Conservation (phyloP, 768 basidiomycete genomes). For the Tephrocybe sp. region DNA sequence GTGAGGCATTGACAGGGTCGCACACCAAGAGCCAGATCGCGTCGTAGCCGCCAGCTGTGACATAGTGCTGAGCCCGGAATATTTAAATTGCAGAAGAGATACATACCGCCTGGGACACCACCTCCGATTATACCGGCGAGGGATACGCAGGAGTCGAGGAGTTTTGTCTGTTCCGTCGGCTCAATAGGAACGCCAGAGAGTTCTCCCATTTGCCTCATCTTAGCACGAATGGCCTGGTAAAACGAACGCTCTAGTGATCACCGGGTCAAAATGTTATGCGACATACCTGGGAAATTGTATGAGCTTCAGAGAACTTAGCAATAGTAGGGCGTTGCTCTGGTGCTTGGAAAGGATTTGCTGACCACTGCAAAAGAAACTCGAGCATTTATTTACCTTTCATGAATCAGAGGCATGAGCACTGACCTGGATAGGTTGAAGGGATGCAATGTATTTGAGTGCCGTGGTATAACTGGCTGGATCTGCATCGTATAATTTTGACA, state of each 20-base stretch:
- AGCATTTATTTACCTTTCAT: neutral
- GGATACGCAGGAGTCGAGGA: constrained; percentile 76
- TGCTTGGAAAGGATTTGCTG: constrained; percentile 54
- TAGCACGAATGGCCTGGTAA: constrained; percentile 65
- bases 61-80: neutral
- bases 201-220: constrained; percentile 85
- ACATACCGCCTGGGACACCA: constrained; percentile 93
- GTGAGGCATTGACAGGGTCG: constrained; percentile 48
- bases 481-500: constrained; percentile 48
- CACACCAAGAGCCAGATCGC: constrained; percentile 92
- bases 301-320: constrained; percentile 57
- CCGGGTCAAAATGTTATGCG: neutral
- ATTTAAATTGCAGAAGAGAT: neutral
- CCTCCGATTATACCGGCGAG: constrained; percentile 89
- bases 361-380: constrained; percentile 45
- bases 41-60: constrained; percentile 92
- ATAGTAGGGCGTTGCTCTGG: constrained; percentile 44
- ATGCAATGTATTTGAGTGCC: constrained; percentile 63
- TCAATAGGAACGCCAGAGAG: constrained; percentile 84
- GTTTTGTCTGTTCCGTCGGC: constrained; percentile 79
- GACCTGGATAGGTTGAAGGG: constrained; percentile 59
- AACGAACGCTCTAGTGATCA: neutral
- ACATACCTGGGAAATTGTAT: constrained; percentile 56
- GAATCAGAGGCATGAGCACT: constrained; percentile 9
- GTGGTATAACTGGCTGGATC: constrained; percentile 53